Base-by-base conservation (phyloP, 2,329 filamentous ascomycete species). In the Celoporthe dispersa region DNA sequence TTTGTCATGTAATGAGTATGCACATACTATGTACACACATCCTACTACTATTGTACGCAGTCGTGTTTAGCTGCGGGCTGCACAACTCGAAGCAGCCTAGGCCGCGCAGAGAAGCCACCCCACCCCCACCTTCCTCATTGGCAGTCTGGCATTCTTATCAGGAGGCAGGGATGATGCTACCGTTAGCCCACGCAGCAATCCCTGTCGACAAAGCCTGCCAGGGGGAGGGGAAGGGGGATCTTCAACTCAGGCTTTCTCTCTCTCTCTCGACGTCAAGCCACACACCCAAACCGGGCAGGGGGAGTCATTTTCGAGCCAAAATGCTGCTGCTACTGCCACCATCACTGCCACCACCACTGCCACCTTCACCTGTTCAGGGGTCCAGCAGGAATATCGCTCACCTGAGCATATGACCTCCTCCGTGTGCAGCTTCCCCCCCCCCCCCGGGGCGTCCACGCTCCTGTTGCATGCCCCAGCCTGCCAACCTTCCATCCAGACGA, bases 91-190 rank as follows among this genome's bases (percentile, higher is more conserved):
- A 55, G 4, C 25, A 55, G 51, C n/a, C 22, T 55, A 55, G 51
- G 25, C 12, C 2, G 2, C 14, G 51, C n/a, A 31, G 12, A 55
- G n/a, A 16, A 33, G 53, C 31, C 53, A 31, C 53, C 53, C 53
- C 53, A 31, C 53, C 53, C 53, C 53, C 53, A 57, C 53, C 28
- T 57, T 57, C 53, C 53, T 57, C 5, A 57, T 57, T 57, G 53
- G 53, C 53, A 31, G 53, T 8, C 44, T 19, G 53, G 8, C 53
- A 8, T 57, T 31, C 53, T 57, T 57, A 57, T 57, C 53, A 57
- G 53, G 8, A 31, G 53, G 28, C 53, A 57, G 25, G 53, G 53
- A 19, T 57, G 6, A 4, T 33, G 14, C 14, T 2, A 16, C 53
- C 14, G 28, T 28, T 4, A 14, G 5, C 6, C 16, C 14, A 33